Base-by-base conservation (phyloP, 2,329 filamentous ascomycete species). In the Colletotrichum salicis region DNA sequence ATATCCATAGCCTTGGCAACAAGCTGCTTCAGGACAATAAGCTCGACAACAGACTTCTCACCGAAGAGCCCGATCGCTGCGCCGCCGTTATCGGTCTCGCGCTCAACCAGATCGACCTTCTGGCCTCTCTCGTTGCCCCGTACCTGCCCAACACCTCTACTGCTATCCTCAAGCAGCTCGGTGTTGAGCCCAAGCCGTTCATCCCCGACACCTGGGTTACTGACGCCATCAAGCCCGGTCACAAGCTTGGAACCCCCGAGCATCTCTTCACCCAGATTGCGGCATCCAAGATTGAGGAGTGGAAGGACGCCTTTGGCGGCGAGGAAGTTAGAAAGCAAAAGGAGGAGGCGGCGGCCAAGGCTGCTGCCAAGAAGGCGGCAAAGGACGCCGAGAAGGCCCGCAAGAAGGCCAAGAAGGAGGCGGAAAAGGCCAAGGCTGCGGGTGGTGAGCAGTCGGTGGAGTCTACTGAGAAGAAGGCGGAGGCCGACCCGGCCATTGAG, bases 221-320 rank as follows among this genome's bases (percentile, higher is more conserved):
- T n/a, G 86, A 89, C 73, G 82, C 86, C 2, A 84, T 96, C 75
- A 86, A 90, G 77, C 87, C 92, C 1, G 93, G 92, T 69, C 94
- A 97, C 84, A 92, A 91, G 79, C 92, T 98, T 74, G 94, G 94
- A 76, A 92, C 92, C 79, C 90, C 95, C 0, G 89, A 90, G 74
- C 92, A 94, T 54, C 86, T 97, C 37, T 97, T 97, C 83, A 89
- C 89, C n/a, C 89, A 88, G 65, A 97, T 97, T 78, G 93, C 95
- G 74, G 87, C 92, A 11, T 91, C 93, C 81, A 96, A 95, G 85
- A 91, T 93, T 58, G 90, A 92, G 63, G 93, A 96, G 80, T 97
- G 95, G 95, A 91, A 92, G 70, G 89, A 92, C 74, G 88, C 89
- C 76, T 97, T 92, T 76, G 90, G 94, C 74, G 86, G 86, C n/a